These are phyloP conservation scores for Prunella vulgaris DNA, from an alignment of 257 asterid genomes.

Conservation along the genomic window DNA sequence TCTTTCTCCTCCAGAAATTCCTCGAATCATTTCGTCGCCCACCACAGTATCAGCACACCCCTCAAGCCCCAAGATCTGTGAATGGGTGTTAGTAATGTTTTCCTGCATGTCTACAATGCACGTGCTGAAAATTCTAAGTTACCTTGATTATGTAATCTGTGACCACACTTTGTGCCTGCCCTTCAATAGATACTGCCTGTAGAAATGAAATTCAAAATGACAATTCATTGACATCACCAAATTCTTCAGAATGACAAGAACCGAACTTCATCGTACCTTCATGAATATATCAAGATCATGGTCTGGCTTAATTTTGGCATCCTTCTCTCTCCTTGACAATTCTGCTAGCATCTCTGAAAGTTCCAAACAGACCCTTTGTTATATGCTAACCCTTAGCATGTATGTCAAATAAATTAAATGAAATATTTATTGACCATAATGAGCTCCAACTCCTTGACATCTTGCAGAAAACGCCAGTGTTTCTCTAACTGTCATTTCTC, in stretches of 20 bases:
- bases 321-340: conserved; percentile 83
- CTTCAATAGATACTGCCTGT: conserved; percentile 77
- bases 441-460: conserved; percentile 90
- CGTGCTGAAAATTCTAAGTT: not conserved
- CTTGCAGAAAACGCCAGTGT: conserved; percentile 90
- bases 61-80: conserved; percentile 81
- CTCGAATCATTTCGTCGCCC: conserved; percentile 87
- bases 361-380: not conserved
- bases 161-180: conserved; percentile 70
- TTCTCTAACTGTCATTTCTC: conserved; percentile 87
- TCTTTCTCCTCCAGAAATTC: conserved; percentile 87
- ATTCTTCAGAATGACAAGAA: not conserved
- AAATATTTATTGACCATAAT: conserved; percentile 46
- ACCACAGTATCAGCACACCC: conserved; percentile 80
- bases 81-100: not conserved
- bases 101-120: not conserved
- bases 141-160: conserved; percentile 91
- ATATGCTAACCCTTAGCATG: not conserved
- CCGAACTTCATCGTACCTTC: conserved; percentile 49
- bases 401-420: not conserved
- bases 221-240: not conserved
- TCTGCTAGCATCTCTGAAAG: conserved; percentile 67
- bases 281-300: conserved; percentile 79
- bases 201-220: not conserved
- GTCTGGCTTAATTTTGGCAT: conserved; percentile 77